A percentile compares a stretch with the other conserved stretches of the same genome.
Conservation (phyloP, 352 stramenopile genomes). For the Pythium chondricola region DNA sequence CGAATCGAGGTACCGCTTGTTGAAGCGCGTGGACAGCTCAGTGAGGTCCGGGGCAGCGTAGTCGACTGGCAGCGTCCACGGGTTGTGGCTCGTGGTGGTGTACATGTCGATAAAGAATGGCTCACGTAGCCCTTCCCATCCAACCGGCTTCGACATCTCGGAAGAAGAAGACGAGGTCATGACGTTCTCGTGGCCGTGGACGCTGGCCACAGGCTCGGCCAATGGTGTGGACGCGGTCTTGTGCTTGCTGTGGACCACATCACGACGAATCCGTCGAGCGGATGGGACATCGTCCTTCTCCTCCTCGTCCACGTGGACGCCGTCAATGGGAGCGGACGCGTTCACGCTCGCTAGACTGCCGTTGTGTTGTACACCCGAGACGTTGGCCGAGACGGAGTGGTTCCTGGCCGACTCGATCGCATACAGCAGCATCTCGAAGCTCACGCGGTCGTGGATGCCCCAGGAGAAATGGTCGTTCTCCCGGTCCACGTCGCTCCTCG, state of each 20-base stretch:
- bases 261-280: not conserved
- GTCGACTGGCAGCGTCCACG: constrained; percentile 41
- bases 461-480: constrained; percentile 60
- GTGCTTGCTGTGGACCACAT: not conserved
- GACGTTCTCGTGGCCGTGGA: not conserved
- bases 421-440: constrained; percentile 66
- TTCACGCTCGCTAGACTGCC: not conserved
- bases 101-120: constrained; percentile 81
- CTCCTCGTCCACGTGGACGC: not conserved
- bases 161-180: too few species aligned
- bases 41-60: constrained; percentile 44
- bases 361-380: not conserved
- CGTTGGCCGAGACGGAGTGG: not conserved
- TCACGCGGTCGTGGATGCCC: constrained; percentile 68
- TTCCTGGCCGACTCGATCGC: constrained; percentile 40
- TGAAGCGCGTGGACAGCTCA: constrained; percentile 51
- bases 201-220: not conserved
- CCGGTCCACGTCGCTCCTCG: constrained; percentile 43
- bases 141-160: constrained; percentile 3
- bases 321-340: not conserved
- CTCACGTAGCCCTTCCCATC: constrained; percentile 52
- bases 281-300: too few species aligned
- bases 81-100: constrained; percentile 68
- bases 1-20: constrained; percentile 65
- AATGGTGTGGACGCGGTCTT: too few species aligned